Percentiles rank a stretch among this genome's conserved stretches.
Evolutionary conservation across 768 basidiomycete species (phyloP).

Genomic region (Leccinellum albellum): DNA sequence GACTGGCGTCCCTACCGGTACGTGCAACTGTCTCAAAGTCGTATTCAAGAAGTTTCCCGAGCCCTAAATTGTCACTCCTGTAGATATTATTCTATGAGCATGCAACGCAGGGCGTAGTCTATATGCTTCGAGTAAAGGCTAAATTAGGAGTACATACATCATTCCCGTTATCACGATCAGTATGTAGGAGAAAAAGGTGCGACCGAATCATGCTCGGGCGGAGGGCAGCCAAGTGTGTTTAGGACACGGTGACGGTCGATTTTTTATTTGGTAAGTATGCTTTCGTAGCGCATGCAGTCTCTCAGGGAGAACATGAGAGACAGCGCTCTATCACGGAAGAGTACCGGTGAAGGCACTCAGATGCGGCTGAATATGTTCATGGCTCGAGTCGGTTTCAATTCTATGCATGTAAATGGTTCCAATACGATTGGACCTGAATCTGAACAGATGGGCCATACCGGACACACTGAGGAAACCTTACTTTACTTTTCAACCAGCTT

Average conservation of each 20-base stretch:
- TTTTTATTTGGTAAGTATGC: accelerated
- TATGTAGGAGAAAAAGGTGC: background rate
- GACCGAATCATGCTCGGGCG: no score
- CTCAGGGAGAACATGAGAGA: background rate
- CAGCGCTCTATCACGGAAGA: conserved; percentile 6
- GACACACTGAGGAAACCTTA: background rate
- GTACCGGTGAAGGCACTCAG: conserved; percentile 5
- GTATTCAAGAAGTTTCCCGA: no score
- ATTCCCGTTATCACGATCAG: background rate
- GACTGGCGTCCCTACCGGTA: no score
- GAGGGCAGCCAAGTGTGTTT: background rate
- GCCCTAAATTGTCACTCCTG: no score
- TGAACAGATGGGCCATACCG: conserved; percentile 5
- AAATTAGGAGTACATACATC: background rate
- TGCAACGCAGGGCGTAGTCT: background rate
- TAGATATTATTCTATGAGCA: no score
- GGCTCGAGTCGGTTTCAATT: background rate
- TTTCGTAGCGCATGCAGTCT: conserved; percentile 3
- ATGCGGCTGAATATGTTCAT: background rate
- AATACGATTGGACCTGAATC: conserved; percentile 1
- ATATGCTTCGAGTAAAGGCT: background rate
- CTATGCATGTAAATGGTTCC: conserved; percentile 19
- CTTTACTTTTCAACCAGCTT: conserved; percentile 10
- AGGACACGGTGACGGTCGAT: background rate
- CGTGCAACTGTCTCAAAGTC: no score